Evolutionary conservation across 1,284 basidiomycete genomes (phyloP).

Genomic region (Cystobasidiaceae sp.): DNA sequence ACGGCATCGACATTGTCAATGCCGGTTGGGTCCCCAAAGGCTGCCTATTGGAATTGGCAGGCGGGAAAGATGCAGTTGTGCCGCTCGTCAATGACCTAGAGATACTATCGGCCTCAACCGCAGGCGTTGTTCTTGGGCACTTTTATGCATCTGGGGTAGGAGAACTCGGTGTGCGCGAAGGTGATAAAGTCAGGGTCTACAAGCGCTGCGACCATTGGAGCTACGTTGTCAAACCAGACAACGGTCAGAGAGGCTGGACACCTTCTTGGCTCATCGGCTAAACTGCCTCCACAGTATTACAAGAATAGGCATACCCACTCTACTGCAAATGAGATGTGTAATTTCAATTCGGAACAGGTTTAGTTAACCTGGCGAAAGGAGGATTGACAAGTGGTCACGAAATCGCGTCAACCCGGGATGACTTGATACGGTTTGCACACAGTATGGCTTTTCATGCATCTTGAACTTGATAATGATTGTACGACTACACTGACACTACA

Average conservation of each 20-base stretch:
- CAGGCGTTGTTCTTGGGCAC: constrained; percentile 89
- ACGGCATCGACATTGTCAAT: constrained; percentile 66
- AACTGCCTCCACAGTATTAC: too few relatives aligned
- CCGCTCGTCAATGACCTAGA: constrained; percentile 72
- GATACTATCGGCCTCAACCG: constrained; percentile 90
- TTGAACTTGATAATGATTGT: too few relatives aligned
- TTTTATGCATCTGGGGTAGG: constrained; percentile 85
- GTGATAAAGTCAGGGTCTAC: constrained; percentile 85
- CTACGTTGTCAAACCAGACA: constrained; percentile 32
- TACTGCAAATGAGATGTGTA: too few relatives aligned
- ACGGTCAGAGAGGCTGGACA: constrained; percentile 33
- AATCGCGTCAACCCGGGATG: too few relatives aligned
- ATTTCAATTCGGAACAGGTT: too few relatives aligned
- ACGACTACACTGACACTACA: too few relatives aligned
- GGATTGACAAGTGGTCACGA: too few relatives aligned
- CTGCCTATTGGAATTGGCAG: constrained; percentile 79
- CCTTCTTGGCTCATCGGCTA: constrained; percentile 33
- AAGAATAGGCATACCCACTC: too few relatives aligned
- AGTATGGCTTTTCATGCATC: too few relatives aligned
- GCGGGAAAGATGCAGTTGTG: constrained; percentile 55
- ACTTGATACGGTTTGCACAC: too few relatives aligned
- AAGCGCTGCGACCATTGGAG: constrained; percentile 81
- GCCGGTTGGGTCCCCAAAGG: constrained; percentile 53
- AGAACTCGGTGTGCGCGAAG: constrained; percentile 77
- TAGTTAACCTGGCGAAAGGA: too few relatives aligned